Evolutionary conservation across 352 stramenopile genomes (phyloP).

Genomic region (Globisporangium solare): DNA sequence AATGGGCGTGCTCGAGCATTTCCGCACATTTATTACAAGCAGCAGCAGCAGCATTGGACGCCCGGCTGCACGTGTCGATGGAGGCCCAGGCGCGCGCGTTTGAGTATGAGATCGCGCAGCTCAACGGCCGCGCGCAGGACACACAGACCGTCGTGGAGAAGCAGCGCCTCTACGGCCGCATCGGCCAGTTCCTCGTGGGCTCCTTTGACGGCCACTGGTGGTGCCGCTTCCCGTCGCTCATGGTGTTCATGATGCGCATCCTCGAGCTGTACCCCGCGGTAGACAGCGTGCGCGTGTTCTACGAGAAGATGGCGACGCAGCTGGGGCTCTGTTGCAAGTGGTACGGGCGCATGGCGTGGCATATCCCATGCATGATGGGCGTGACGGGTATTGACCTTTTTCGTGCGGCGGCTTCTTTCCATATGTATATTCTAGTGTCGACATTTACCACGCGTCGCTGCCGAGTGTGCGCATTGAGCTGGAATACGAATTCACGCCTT

Average conservation of each 20-base stretch:
- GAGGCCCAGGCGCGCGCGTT: slow-evolving; percentile 26
- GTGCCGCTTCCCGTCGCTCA: slow-evolving; percentile 73
- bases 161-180: slow-evolving; percentile 68
- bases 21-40: background rate
- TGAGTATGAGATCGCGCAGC: slow-evolving; percentile 40
- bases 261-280: slow-evolving; percentile 69
- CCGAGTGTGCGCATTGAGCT: slow-evolving; percentile 67
- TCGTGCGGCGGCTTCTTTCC: background rate
- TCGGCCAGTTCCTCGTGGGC: slow-evolving; percentile 76
- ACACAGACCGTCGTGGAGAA: slow-evolving; percentile 39
- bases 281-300: slow-evolving; percentile 70
- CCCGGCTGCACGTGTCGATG: slow-evolving; percentile 4
- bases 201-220: slow-evolving; percentile 73
- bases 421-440: slow-evolving; percentile 37
- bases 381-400: background rate
- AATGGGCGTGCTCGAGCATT: background rate
- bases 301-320: slow-evolving; percentile 68
- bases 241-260: slow-evolving; percentile 87
- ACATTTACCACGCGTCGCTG: slow-evolving; percentile 78
- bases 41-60: background rate
- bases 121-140: slow-evolving; percentile 22
- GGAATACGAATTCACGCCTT: slow-evolving; percentile 69
- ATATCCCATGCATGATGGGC: background rate
- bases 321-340: slow-evolving; percentile 60
- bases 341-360: slow-evolving; percentile 17